Base-by-base conservation (phyloP, 2,329 filamentous ascomycete species). In the Talaromyces piceae region DNA sequence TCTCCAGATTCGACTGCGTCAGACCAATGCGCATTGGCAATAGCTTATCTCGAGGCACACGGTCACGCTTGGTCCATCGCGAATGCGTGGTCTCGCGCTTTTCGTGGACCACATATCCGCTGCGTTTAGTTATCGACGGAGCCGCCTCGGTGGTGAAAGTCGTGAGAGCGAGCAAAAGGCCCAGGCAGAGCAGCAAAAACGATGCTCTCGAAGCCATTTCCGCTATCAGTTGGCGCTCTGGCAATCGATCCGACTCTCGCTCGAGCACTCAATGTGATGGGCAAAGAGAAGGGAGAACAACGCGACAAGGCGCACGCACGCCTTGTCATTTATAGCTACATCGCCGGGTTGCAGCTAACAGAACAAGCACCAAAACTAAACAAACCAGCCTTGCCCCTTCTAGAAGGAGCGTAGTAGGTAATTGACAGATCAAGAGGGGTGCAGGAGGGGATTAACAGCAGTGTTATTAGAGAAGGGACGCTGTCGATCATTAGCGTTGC, bases 71-170 rank as follows among this genome's bases (percentile, higher is more conserved):
- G 16, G 31, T 46, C 50, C 50, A 52, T 18, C 50, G 39, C 16
- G 20, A 23, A 11, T 45, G 50, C 28, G 26, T 5, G 5, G 46
- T 39, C 25, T 52, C 39, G 23, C 50, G 45, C 46, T 52, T 52
- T 30, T 52, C 50, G 41, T 52, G 50, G 23, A 52, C 37, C n/a
- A 52, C 50, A 49, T 52, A 46, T 13, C 46, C 46, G n/a, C 30
- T 31, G 25, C 46, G 44, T 16, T 39, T 37, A 28, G 16, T 16
- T 2, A 11, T 26, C 1, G 45, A 33, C 4, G 50, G 45, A 31
- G 41, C 45, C 23, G 50, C 50, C 9, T 48, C 45, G 33, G 46
- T 47, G 28, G 41, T 49, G 33, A 47, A 43, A n/a, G 41, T 39
- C 23, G 20, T 31, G 9, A 46, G 44, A 22, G 39, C 39, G 12